Conservation (phyloP, 2,329 filamentous ascomycete species). For the Pyrenochaeta sp. region DNA sequence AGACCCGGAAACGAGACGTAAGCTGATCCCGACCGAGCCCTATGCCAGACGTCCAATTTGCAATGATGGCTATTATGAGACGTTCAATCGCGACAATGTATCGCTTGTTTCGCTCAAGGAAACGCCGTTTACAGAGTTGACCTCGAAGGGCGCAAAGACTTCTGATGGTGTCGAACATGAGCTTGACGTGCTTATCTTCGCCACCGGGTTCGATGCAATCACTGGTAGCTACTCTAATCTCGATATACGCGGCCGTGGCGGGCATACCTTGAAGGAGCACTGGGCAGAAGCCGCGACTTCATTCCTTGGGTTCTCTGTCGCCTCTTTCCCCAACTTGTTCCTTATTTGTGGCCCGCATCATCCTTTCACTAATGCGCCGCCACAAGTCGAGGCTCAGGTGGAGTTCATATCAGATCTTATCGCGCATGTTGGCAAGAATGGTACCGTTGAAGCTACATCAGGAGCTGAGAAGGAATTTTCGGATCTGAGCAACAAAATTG, state of each 20-base stretch:
- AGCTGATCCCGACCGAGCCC: constrained; percentile 51
- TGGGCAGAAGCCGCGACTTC: constrained; percentile 32
- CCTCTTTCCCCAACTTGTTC: constrained; percentile 38
- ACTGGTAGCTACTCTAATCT: constrained; percentile 37
- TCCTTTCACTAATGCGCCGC: constrained; percentile 52
- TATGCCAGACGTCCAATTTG: constrained; percentile 50
- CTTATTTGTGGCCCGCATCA: constrained; percentile 55
- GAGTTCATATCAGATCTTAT: constrained; percentile 49
- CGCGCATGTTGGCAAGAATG: constrained; percentile 21
- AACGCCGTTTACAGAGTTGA: constrained; percentile 44
- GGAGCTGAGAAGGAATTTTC: constrained; percentile 48
- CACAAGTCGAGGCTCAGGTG: constrained; percentile 47
- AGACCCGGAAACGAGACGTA: constrained; percentile 53
- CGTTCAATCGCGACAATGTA: constrained; percentile 49
- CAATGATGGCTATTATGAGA: constrained; percentile 52
- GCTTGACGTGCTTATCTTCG: constrained; percentile 48
- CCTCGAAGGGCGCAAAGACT: constrained; percentile 47
- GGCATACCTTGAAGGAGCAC: constrained; percentile 31
- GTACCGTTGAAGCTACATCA: constrained; percentile 36
- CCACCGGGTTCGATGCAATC: constrained; percentile 55
- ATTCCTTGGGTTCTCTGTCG: constrained; percentile 44
- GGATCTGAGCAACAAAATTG: constrained; percentile 39
- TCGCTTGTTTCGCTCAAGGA: constrained; percentile 48
- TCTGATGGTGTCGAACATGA: constrained; percentile 42
- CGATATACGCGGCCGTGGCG: constrained; percentile 23